phyloP scores from a whole-genome alignment of 495 filamentous ascomycete genomes.

The Penicillium bovifimosum region DNA sequence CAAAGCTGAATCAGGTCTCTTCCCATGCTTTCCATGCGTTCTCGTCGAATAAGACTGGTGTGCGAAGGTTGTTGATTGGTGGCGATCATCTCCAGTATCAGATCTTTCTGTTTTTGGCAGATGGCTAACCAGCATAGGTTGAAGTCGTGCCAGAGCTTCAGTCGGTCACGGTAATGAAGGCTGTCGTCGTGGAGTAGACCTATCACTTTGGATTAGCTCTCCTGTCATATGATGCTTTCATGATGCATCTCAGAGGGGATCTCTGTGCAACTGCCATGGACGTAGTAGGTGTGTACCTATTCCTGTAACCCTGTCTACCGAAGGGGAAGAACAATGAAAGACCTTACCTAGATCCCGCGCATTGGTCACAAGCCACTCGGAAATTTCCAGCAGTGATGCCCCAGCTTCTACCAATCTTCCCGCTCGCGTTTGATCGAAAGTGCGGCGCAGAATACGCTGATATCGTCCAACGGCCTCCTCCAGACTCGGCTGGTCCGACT shows the following conservation, averaged over 20 bases:
- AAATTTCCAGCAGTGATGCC: slow-evolving; percentile 67
- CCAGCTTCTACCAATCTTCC: slow-evolving; percentile 71
- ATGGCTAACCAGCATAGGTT: slow-evolving; percentile 90
- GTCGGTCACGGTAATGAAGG: slow-evolving; percentile 58
- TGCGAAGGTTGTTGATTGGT: slow-evolving; percentile 54
- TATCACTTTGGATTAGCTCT: slow-evolving; percentile 36
- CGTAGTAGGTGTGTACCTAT: not conserved
- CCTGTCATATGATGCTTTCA: slow-evolving; percentile 19
- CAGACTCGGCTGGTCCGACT: slow-evolving; percentile 28
- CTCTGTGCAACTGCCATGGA: slow-evolving; percentile 6
- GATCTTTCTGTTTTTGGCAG: slow-evolving; percentile 80
- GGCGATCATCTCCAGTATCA: slow-evolving; percentile 54
- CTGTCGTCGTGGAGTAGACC: slow-evolving; percentile 73
- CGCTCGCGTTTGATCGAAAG: slow-evolving; percentile 68
- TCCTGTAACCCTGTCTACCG: not conserved
- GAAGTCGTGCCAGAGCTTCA: slow-evolving; percentile 89
- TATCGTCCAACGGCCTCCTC: slow-evolving; percentile 72
- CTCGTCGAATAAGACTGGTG: slow-evolving; percentile 60
- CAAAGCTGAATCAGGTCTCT: slow-evolving; percentile 74
- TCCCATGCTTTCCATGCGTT: slow-evolving; percentile 72
- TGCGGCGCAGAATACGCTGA: slow-evolving; percentile 63
- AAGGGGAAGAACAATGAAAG: slow-evolving; percentile 6
- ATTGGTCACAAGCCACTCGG: slow-evolving; percentile 78
- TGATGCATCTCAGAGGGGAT: slow-evolving; percentile 13
- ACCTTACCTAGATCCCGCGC: slow-evolving; percentile 76